Percentiles rank a stretch among this genome's conserved stretches.
Evolutionary conservation across 1,284 basidiomycete genomes (phyloP).

Genomic region (Sutorius eximius): DNA sequence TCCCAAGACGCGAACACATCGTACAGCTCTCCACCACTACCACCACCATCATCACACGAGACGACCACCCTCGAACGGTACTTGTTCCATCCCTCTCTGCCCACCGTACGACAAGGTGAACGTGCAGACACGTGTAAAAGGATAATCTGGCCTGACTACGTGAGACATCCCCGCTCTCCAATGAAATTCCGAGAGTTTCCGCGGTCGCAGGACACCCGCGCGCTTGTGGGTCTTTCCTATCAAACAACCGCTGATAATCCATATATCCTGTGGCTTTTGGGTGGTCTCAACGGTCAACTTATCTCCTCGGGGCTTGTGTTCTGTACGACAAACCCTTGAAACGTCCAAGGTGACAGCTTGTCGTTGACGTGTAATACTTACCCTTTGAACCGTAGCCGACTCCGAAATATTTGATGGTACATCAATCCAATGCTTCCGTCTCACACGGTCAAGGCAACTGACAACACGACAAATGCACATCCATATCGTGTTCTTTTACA

Average conservation of each 20-base stretch:
- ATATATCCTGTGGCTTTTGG: background rate
- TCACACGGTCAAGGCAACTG: background rate
- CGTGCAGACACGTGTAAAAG: background rate
- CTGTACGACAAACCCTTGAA: constrained; percentile 3
- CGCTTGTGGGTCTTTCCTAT: background rate
- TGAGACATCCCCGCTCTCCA: background rate
- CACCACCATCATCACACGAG: constrained; percentile 3
- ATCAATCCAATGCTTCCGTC: background rate
- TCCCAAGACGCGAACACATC: constrained; percentile 18
- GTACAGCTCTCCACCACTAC: constrained; percentile 5
- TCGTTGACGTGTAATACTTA: background rate
- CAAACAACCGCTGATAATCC: background rate
- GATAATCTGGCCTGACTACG: background rate
- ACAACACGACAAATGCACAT: background rate
- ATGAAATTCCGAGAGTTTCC: background rate
- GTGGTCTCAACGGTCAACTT: background rate
- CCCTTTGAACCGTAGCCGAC: background rate
- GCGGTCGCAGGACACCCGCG: background rate
- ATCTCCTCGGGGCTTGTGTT: background rate
- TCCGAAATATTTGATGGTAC: background rate
- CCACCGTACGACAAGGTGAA: background rate
- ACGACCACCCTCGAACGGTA: background rate
- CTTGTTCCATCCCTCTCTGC: background rate
- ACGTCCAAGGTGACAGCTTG: background rate
- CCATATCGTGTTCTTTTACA: background rate